These are phyloP conservation scores for Calonectria leucothoes DNA, from an alignment of 2,329 filamentous ascomycete genomes.

Conservation along the genomic window DNA sequence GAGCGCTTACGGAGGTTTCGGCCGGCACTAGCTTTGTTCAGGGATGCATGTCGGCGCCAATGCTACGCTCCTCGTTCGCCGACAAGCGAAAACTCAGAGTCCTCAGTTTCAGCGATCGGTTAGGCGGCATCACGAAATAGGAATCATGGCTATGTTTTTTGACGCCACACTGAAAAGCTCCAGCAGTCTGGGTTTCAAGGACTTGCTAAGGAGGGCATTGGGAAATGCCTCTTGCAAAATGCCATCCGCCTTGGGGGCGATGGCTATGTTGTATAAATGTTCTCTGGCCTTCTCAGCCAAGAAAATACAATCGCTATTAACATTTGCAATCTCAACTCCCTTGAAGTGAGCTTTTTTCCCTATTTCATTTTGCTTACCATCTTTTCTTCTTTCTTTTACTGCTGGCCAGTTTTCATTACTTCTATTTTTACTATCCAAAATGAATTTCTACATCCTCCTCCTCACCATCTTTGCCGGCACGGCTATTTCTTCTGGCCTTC, in stretches of 20 bases:
- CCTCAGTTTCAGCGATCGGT: neutral
- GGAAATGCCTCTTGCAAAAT: neutral
- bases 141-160: neutral
- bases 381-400: neutral
- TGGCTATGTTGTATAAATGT: slow-evolving; percentile 10
- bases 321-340: neutral
- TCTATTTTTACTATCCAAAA: neutral
- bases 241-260: neutral
- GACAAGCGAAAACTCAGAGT: neutral
- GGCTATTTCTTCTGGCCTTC: neutral
- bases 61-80: neutral
- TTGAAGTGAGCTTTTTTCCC: neutral
- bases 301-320: neutral
- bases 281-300: slow-evolving; percentile 15
- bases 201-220: neutral
- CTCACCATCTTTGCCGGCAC: neutral
- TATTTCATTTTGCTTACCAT: neutral
- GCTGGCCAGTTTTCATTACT: slow-evolving; percentile 16
- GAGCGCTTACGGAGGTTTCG: neutral
- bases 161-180: neutral
- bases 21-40: neutral
- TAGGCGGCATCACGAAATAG: slow-evolving; percentile 4
- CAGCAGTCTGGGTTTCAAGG: neutral
- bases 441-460: neutral
- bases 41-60: slow-evolving; percentile 5